phyloP scores from a whole-genome alignment of 495 filamentous ascomycete species.

The Neurospora sp. region DNA sequence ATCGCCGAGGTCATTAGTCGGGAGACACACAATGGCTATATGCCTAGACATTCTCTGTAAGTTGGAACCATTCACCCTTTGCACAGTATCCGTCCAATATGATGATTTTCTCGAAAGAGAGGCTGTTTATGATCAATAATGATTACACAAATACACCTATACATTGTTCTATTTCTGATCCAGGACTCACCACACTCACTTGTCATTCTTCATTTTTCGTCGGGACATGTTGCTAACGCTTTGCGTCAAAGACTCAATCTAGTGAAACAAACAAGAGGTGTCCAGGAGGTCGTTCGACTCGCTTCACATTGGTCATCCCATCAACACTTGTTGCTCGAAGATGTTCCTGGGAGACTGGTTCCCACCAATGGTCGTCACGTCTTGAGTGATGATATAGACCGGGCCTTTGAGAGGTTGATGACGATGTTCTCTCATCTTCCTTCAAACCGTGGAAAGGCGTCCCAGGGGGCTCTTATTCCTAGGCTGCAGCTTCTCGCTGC shows the following conservation, averaged over 20 bases:
- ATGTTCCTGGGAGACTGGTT: not conserved
- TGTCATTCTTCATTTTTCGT: not conserved
- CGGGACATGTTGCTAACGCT: conserved; percentile 1
- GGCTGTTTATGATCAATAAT: not conserved
- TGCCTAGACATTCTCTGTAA: conserved; percentile 17
- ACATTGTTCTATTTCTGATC: conserved; percentile 1
- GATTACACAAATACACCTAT: not conserved
- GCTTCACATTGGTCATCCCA: conserved; percentile 12
- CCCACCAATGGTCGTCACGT: not conserved
- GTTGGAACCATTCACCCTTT: not conserved
- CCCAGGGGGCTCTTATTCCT: not conserved
- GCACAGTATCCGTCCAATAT: not conserved
- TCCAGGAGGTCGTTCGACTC: conserved; percentile 3
- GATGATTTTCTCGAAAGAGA: conserved; percentile 1
- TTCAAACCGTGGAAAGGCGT: conserved; percentile 1
- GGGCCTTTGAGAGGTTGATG: not conserved
- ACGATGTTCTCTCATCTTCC: not conserved
- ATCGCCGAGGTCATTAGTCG: conserved; percentile 8
- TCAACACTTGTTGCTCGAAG: conserved; percentile 5
- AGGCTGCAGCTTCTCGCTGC: conserved; percentile 12
- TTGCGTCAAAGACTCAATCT: conserved; percentile 8
- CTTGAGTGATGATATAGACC: not conserved
- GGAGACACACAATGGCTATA: conserved; percentile 9
- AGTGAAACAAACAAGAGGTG: not conserved
- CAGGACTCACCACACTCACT: not conserved